phyloP scores from a whole-genome alignment of 75 land plant genomes.

The Adiantum capillusveneris region DNA sequence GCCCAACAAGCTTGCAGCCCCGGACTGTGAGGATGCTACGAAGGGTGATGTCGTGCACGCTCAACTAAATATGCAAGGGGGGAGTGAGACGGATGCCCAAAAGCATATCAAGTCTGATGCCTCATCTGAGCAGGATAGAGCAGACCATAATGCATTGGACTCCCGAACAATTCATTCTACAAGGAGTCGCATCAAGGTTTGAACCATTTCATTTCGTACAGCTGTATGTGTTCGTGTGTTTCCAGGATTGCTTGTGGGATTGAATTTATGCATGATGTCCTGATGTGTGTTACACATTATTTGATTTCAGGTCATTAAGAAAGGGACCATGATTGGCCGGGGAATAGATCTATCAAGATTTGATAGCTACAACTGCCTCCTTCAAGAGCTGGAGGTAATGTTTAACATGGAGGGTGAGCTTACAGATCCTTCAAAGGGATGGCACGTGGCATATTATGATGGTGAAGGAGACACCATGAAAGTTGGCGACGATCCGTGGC shows the following conservation, averaged over 20 bases:
- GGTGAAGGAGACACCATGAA: slow-evolving; percentile 82
- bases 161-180: slow-evolving; percentile 22
- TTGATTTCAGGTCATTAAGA: slow-evolving; percentile 59
- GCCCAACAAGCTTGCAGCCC: not conserved
- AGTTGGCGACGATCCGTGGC: slow-evolving; percentile 90
- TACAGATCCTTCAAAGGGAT: slow-evolving; percentile 39
- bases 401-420: slow-evolving; percentile 73
- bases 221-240: not conserved
- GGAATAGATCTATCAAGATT: slow-evolving; percentile 57
- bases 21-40: not conserved
- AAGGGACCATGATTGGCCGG: slow-evolving; percentile 61
- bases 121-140: slow-evolving; percentile 35
- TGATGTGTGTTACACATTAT: not conserved
- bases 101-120: slow-evolving; percentile 27
- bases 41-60: slow-evolving; percentile 4
- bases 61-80: slow-evolving; percentile 13
- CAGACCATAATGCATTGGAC: slow-evolving; percentile 13
- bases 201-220: not conserved
- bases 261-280: not conserved
- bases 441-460: slow-evolving; percentile 79
- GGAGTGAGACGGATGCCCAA: slow-evolving; percentile 19
- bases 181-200: slow-evolving; percentile 74
- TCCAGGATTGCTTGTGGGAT: not conserved
- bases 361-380: slow-evolving; percentile 43
- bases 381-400: slow-evolving; percentile 41